Evolutionary conservation across 2,329 filamentous ascomycete species (phyloP), one percentile per base, ranked within the genome.

Genomic region (Apiospora sp.): DNA sequence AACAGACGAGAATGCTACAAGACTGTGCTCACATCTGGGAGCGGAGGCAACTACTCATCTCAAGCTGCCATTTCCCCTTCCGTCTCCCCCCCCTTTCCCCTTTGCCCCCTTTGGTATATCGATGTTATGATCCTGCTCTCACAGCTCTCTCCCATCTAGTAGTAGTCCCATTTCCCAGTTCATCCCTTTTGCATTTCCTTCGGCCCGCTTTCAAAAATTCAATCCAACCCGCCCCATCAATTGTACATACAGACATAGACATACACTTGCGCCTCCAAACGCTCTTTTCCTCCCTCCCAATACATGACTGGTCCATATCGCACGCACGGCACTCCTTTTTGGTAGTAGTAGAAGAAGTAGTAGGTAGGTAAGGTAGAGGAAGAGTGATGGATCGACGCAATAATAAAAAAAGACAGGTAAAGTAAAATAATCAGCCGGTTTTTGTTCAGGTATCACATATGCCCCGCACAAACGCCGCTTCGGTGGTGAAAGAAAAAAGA

Each of bases 371-470:
- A 46, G 44, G 67, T 49, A 37, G 67, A 49, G 67, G 43, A 69
- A 69, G 30, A 69, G 27, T 48, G 34, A 49, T 49, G 44, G 67
- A 51, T n/a, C 8, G 30, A 58, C 46, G 49, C 34, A 58, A 69
- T 37, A 70, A 58, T 24, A 69, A 41, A 70, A 43, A 43, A 54
- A 70, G 16, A 70, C 30, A 64, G 58, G 30, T 64, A 64, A 64
- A 64, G 34, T 64, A 64, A 64, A 51, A 58, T 27, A 70, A 70
- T 70, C 68, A 51, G 68, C 68, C 68, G 48, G 48, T 58, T 70
- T 70, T 70, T 70, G 68, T 70, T 44, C 68, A 70, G 68, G 68
- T 70, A 70, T 70, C 68, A 70, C 68, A 70, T 51, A 54, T 70
- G 34, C 46, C 68, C 46, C 48, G 48, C 37, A 41, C 46, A 69